phyloP scores from a whole-genome alignment of 495 filamentous ascomycete species.

The Xylaria telfairii region DNA sequence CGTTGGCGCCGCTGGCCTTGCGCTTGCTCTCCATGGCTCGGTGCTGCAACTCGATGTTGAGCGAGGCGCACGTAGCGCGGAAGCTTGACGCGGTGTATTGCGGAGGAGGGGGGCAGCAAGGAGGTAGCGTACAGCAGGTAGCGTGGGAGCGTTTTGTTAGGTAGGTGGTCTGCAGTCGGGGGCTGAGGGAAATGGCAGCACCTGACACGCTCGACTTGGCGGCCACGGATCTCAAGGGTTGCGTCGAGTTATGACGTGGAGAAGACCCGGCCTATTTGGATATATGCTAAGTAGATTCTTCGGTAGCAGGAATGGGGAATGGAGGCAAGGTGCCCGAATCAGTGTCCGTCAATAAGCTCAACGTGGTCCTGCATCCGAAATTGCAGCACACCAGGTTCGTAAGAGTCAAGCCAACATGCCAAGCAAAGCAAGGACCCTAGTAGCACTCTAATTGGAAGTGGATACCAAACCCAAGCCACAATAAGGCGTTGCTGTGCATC shows the following conservation, averaged over 20 bases:
- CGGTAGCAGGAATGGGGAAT: background rate
- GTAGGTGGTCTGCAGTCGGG: constrained; percentile 12
- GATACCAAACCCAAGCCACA: no score
- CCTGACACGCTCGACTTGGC: constrained; percentile 11
- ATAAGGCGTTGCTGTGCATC: background rate
- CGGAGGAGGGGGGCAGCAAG: constrained; percentile 14
- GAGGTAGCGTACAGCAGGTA: background rate
- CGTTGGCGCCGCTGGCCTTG: constrained; percentile 57
- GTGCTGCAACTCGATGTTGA: constrained; percentile 24
- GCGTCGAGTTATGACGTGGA: background rate
- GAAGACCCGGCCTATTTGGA: background rate
- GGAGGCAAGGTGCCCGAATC: constrained; percentile 14
- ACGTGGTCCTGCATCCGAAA: constrained; percentile 21
- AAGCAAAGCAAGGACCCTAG: background rate
- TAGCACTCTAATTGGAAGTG: no score
- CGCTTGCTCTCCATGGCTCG: constrained; percentile 71
- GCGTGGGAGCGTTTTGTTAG: constrained; percentile 6
- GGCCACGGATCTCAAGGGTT: constrained; percentile 1
- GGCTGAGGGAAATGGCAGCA: constrained; percentile 8
- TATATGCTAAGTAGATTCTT: background rate
- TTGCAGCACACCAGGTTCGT: constrained; percentile 6
- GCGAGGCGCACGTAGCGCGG: constrained; percentile 27
- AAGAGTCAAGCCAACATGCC: constrained; percentile 19
- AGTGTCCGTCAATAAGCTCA: constrained; percentile 23
- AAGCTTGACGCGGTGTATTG: constrained; percentile 26